phyloP scores from a whole-genome alignment of 352 stramenopile genomes.

The Globisporangium irregulare region DNA sequence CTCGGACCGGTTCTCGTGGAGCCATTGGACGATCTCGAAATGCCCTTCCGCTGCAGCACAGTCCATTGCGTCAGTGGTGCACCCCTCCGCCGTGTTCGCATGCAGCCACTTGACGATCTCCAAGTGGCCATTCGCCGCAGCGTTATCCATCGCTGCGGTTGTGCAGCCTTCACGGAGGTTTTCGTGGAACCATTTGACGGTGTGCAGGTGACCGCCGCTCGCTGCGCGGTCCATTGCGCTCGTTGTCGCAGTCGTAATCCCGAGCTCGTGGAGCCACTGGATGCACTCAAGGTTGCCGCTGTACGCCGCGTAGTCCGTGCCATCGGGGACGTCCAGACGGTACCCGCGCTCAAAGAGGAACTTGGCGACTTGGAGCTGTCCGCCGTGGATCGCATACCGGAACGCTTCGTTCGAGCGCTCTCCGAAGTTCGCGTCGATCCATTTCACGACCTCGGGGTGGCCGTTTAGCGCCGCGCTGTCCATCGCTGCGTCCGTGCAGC shows the following conservation, averaged over 20 bases:
- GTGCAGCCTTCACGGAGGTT: slow-evolving; percentile 21
- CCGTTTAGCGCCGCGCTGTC: slow-evolving; percentile 22
- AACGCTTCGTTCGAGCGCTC: slow-evolving; percentile 14
- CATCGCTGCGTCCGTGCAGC: slow-evolving; percentile 21
- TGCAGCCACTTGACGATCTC: slow-evolving; percentile 24
- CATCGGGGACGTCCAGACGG: slow-evolving; percentile 5
- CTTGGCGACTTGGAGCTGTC: slow-evolving; percentile 12
- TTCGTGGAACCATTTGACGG: slow-evolving; percentile 20
- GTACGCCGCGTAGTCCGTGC: slow-evolving; percentile 16
- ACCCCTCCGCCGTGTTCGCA: slow-evolving; percentile 17
- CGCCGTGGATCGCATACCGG: slow-evolving; percentile 16
- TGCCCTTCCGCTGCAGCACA: slow-evolving; percentile 24
- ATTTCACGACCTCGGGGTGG: slow-evolving; percentile 22
- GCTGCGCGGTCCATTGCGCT: slow-evolving; percentile 19
- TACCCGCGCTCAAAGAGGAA: slow-evolving; percentile 13
- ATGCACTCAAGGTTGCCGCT: slow-evolving; percentile 17
- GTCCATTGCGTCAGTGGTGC: slow-evolving; percentile 25
- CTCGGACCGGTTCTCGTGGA: slow-evolving; percentile 21
- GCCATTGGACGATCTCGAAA: slow-evolving; percentile 21
- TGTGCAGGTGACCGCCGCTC: slow-evolving; percentile 20
- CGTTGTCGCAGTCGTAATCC: slow-evolving; percentile 11
- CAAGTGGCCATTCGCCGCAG: slow-evolving; percentile 19
- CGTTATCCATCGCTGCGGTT: slow-evolving; percentile 20
- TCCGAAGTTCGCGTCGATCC: slow-evolving; percentile 15
- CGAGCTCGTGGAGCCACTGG: slow-evolving; percentile 14